These are phyloP conservation scores for Diaporthe amygdali DNA, from an alignment of 2,329 filamentous ascomycete genomes.

Conservation along the genomic window DNA sequence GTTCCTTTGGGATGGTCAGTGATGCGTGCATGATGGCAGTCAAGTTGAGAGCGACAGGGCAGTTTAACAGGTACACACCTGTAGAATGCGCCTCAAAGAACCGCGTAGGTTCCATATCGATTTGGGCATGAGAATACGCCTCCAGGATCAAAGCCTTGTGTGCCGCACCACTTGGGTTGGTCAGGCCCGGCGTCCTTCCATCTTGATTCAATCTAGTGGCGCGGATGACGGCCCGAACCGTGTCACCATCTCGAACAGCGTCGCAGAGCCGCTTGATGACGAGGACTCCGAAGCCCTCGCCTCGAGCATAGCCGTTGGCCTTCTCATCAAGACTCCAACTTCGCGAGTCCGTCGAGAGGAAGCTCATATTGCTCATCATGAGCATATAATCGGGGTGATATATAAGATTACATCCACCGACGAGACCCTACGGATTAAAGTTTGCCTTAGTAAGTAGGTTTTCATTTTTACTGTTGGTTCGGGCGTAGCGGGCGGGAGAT, in stretches of 20 bases:
- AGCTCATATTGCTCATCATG: conserved; percentile 58
- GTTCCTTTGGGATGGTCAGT: conserved; percentile 48
- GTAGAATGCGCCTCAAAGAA: conserved; percentile 16
- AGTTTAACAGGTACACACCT: not conserved
- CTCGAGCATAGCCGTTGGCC: conserved; percentile 55
- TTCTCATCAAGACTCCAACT: conserved; percentile 55
- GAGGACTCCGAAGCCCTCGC: conserved; percentile 56
- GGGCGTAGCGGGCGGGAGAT: no score
- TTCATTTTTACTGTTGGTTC: no score
- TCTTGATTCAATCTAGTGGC: conserved; percentile 36
- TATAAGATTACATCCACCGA: not conserved
- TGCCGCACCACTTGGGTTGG: conserved; percentile 46
- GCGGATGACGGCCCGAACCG: conserved; percentile 45
- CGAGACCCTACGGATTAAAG: not conserved
- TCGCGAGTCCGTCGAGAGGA: conserved; percentile 55
- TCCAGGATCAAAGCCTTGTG: conserved; percentile 54
- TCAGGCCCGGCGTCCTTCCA: conserved; percentile 34
- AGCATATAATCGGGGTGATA: conserved; percentile 54
- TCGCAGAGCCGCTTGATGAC: conserved; percentile 54
- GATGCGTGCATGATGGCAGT: not conserved
- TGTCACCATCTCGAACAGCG: conserved; percentile 49
- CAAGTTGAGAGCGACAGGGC: not conserved
- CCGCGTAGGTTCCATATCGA: conserved; percentile 47
- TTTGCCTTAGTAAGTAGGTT: no score
- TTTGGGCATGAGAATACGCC: conserved; percentile 49